Evolutionary conservation across 2,329 filamentous ascomycete genomes (phyloP).

Genomic region (Passalora sequoiae): DNA sequence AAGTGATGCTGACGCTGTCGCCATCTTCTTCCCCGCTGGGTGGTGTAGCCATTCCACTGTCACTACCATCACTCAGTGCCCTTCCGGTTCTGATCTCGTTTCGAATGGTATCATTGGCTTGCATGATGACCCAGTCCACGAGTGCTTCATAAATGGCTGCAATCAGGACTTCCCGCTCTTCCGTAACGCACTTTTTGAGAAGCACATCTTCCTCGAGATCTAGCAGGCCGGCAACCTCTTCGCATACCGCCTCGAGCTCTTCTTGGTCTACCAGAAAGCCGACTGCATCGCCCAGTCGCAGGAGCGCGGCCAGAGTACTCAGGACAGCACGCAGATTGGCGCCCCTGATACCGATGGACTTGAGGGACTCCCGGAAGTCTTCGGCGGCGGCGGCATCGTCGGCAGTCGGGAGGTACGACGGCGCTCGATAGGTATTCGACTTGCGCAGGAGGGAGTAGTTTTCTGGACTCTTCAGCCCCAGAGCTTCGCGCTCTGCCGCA

Average conservation of each 20-base stretch:
- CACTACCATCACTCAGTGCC: slow-evolving; percentile 61
- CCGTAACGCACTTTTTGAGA: slow-evolving; percentile 69
- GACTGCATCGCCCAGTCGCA: slow-evolving; percentile 87
- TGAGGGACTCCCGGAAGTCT: slow-evolving; percentile 81
- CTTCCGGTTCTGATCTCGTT: slow-evolving; percentile 64
- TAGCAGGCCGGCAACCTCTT: slow-evolving; percentile 81
- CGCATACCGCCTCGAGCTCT: slow-evolving; percentile 75
- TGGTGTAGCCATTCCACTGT: slow-evolving; percentile 57
- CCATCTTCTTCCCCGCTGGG: slow-evolving; percentile 59
- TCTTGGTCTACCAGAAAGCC: slow-evolving; percentile 83
- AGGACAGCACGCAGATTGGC: slow-evolving; percentile 75
- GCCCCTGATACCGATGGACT: slow-evolving; percentile 90
- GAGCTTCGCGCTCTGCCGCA: slow-evolving; percentile 79
- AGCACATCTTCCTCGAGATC: slow-evolving; percentile 83
- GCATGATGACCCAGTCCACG: slow-evolving; percentile 88
- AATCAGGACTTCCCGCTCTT: slow-evolving; percentile 77
- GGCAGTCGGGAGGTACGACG: slow-evolving; percentile 81
- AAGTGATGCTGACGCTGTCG: slow-evolving; percentile 82
- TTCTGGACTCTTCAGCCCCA: slow-evolving; percentile 71
- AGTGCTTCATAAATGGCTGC: slow-evolving; percentile 86
- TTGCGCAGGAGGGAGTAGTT: slow-evolving; percentile 73
- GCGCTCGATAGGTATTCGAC: slow-evolving; percentile 80
- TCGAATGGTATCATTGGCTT: slow-evolving; percentile 80
- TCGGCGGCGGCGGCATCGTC: slow-evolving; percentile 91
- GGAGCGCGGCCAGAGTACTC: slow-evolving; percentile 74